A percentile compares a stretch with the other conserved stretches of the same genome.
phyloP scores from a whole-genome alignment of 176 grass and related monocot species.

The Rhynchospora pubera region DNA sequence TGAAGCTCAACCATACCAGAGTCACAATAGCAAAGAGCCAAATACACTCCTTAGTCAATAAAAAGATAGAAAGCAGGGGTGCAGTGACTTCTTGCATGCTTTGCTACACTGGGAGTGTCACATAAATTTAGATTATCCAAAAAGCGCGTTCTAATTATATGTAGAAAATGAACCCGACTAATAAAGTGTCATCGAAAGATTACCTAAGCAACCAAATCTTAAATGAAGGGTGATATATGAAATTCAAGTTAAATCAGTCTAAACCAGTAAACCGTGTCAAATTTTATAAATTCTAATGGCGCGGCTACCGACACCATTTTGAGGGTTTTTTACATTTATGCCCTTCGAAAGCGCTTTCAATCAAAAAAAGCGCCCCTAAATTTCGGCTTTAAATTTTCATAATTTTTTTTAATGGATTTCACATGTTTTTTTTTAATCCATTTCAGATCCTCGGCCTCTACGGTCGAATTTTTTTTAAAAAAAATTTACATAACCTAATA shows the following conservation, averaged over 20 bases:
- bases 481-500: not conserved
- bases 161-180: not conserved
- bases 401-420: no score
- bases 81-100: not conserved
- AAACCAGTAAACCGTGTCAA: not conserved
- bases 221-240: conserved; percentile 3
- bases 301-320: conserved; percentile 12
- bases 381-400: no score
- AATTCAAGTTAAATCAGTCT: not conserved
- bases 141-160: not conserved
- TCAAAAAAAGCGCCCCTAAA: not conserved
- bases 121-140: not conserved
- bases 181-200: not conserved
- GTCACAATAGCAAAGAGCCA: no score
- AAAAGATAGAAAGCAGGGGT: no score
- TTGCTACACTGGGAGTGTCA: not conserved
- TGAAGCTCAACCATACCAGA: no score
- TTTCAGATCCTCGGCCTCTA: not conserved
- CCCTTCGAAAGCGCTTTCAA: not conserved
- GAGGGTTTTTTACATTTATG: not conserved
- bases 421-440: no score
- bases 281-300: not conserved
- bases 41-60: no score
- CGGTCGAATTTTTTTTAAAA: not conserved
- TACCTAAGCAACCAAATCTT: conserved; percentile 15